These are phyloP conservation scores for Curvularia sp. DNA, from an alignment of 2,329 filamentous ascomycete genomes.

Conservation along the genomic window DNA sequence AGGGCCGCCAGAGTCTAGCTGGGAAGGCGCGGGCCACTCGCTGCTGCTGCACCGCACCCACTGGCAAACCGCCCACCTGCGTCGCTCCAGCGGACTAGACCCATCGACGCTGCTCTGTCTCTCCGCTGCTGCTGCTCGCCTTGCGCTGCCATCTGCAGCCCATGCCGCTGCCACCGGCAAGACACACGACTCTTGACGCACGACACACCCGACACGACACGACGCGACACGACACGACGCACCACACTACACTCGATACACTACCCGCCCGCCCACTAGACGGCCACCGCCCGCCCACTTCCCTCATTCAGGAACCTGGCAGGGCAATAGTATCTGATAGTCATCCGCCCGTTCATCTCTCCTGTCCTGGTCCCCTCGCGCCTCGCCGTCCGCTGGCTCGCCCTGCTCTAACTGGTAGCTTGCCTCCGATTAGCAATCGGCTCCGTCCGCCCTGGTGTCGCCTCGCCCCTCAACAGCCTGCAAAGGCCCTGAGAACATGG, in stretches of 20 bases:
- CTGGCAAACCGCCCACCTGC: conserved; percentile 15
- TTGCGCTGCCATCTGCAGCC: not conserved
- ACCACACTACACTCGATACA: not conserved
- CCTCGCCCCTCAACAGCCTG: conserved; percentile 15
- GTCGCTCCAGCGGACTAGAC: not conserved
- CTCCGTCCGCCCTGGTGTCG: conserved; percentile 9
- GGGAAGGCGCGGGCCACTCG: conserved; percentile 21
- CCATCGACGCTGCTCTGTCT: not conserved
- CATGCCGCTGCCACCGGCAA: not conserved
- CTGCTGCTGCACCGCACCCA: conserved; percentile 19
- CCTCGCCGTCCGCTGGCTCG: not conserved
- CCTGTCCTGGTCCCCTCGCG: not conserved
- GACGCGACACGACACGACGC: not conserved
- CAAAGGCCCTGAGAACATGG: conserved; percentile 38
- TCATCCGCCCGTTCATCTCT: not conserved
- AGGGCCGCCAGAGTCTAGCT: conserved; percentile 27
- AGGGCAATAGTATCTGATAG: not conserved
- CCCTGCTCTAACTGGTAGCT: not conserved
- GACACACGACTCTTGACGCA: not conserved
- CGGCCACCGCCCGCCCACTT: not conserved
- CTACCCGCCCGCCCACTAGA: conserved; percentile 2
- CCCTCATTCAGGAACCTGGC: conserved; percentile 2
- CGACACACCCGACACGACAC: not conserved
- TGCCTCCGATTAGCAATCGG: conserved; percentile 1
- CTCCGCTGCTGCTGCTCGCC: not conserved